Evolutionary conservation across 2,329 filamentous ascomycete genomes (phyloP).

Genomic region (Phaeosphaeriaceae sp.): DNA sequence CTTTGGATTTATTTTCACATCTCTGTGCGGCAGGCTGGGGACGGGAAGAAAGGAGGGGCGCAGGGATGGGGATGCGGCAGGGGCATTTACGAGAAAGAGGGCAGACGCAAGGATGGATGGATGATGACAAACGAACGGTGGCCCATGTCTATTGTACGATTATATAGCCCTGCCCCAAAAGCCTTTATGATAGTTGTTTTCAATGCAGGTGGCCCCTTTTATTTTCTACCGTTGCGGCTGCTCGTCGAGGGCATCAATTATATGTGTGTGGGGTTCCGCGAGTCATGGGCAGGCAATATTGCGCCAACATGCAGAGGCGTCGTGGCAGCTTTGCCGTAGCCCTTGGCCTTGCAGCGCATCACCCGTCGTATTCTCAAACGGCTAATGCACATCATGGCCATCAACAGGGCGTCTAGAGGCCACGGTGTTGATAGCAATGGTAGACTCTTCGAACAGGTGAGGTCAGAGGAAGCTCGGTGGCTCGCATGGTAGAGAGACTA

Average conservation of each 20-base stretch:
- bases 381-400: background rate
- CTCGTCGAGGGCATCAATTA: background rate
- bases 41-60: conserved; percentile 5
- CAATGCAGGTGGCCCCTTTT: conserved; percentile 35
- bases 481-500: conserved; percentile 12
- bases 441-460: conserved; percentile 19
- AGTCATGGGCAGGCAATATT: conserved; percentile 12
- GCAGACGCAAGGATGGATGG: conserved; percentile 18
- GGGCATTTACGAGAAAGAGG: conserved; percentile 11
- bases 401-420: background rate
- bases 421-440: background rate
- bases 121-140: conserved; percentile 35
- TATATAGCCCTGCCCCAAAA: conserved; percentile 42
- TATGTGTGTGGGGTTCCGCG: conserved; percentile 10
- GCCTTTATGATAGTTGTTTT: conserved; percentile 28
- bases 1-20: conserved; percentile 5
- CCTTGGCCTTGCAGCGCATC: conserved; percentile 4
- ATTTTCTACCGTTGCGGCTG: conserved; percentile 11
- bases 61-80: conserved; percentile 7
- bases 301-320: background rate
- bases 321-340: conserved; percentile 6
- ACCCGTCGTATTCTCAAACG: background rate
- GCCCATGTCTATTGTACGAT: conserved; percentile 47
- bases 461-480: conserved; percentile 40
- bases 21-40: conserved; percentile 1